phyloP scores from a whole-genome alignment of 2,329 filamentous ascomycete species.

The Dothideomycetes sp. region DNA sequence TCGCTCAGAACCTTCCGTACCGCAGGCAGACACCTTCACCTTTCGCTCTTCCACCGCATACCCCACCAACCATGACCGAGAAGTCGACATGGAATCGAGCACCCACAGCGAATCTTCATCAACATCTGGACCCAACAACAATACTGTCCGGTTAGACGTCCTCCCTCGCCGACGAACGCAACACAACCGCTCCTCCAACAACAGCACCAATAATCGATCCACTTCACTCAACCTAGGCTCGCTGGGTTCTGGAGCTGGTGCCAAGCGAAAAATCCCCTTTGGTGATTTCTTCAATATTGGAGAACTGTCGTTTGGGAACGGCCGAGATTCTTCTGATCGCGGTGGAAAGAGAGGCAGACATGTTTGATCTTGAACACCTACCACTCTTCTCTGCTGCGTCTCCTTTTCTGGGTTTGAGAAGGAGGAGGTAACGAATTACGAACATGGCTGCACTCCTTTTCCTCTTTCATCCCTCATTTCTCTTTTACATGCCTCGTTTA shows the following conservation, averaged over 20 bases:
- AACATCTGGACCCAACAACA: conserved; percentile 19
- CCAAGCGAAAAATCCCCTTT: conserved; percentile 64
- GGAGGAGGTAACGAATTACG: conserved; percentile 6
- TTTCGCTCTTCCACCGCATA: conserved; percentile 58
- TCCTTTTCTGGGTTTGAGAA: background rate
- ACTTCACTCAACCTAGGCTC: conserved; percentile 29
- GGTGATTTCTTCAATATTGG: conserved; percentile 67
- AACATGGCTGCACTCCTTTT: conserved; percentile 1
- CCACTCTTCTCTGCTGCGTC: too few relatives aligned
- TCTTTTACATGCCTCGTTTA: background rate
- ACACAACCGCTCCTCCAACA: conserved; percentile 28
- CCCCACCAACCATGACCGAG: conserved; percentile 40
- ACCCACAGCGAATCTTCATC: conserved; percentile 27
- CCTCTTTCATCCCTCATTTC: background rate
- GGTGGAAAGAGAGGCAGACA: conserved; percentile 28
- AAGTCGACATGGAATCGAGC: conserved; percentile 42
- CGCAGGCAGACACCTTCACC: conserved; percentile 55
- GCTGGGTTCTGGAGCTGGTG: conserved; percentile 56
- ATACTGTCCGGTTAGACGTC: conserved; percentile 18
- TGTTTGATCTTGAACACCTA: conserved; percentile 22
- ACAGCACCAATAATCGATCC: conserved; percentile 20
- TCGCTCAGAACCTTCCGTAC: conserved; percentile 29
- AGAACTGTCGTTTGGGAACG: conserved; percentile 44
- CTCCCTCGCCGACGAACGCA: conserved; percentile 17
- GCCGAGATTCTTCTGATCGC: conserved; percentile 43